A percentile compares a stretch with the other conserved stretches of the same genome.
Conservation (phyloP, 1,284 basidiomycete genomes). For the Vanrija pseudolonga region DNA sequence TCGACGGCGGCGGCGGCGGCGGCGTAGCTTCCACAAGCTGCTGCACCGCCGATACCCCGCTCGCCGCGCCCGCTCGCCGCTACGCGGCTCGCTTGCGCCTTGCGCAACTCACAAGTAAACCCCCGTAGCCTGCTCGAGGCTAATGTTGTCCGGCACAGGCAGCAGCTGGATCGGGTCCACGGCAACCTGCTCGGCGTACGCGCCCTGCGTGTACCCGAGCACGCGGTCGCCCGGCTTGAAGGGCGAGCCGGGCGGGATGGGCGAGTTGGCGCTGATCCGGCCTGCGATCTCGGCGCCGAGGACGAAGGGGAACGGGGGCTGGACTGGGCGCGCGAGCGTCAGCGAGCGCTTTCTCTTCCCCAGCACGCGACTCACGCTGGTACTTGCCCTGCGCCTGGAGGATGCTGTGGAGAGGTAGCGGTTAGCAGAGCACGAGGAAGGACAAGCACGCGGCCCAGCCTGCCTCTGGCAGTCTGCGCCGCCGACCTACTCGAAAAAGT, state of each 20-base stretch:
- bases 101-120: slow-evolving; percentile 7
- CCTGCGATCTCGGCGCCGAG: slow-evolving; percentile 86
- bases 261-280: slow-evolving; percentile 65
- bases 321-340: slow-evolving; percentile 36
- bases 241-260: slow-evolving; percentile 75
- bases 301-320: slow-evolving; percentile 77
- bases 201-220: slow-evolving; percentile 76
- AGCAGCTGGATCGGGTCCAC: slow-evolving; percentile 55
- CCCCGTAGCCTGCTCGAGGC: slow-evolving; percentile 60
- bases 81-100: no score
- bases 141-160: slow-evolving; percentile 62
- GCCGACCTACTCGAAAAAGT: slow-evolving; percentile 42
- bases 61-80: no score
- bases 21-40: no score
- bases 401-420: slow-evolving; percentile 50
- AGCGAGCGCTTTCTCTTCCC: not conserved
- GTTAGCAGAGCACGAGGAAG: not conserved
- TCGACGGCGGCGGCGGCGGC: no score
- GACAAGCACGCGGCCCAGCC: not conserved
- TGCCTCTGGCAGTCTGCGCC: not conserved
- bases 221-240: slow-evolving; percentile 82
- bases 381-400: slow-evolving; percentile 84
- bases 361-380: slow-evolving; percentile 53
- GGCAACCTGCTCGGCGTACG: slow-evolving; percentile 69
- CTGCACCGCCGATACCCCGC: no score